phyloP scores from a whole-genome alignment of 371 early-diverging fungal species.

The Lichtheimia ramosa region DNA sequence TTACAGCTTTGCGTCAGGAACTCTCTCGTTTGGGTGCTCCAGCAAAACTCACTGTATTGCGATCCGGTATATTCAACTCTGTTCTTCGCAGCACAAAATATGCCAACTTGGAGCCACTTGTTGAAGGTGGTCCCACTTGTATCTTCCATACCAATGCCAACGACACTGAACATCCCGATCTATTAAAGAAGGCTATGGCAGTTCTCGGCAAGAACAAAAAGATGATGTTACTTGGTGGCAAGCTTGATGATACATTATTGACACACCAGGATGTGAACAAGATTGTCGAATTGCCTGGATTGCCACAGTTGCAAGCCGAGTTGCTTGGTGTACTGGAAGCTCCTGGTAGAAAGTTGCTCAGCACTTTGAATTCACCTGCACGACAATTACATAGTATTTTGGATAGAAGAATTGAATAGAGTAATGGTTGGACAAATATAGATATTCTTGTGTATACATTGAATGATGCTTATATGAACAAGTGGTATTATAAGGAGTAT shows the following conservation, averaged over 20 bases:
- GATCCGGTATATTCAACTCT: slow-evolving; percentile 56
- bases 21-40: slow-evolving; percentile 32
- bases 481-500: no score
- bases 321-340: slow-evolving; percentile 58
- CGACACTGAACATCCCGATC: slow-evolving; percentile 35
- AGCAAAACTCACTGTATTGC: slow-evolving; percentile 48
- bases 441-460: background rate
- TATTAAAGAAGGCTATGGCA: slow-evolving; percentile 48
- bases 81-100: slow-evolving; percentile 55
- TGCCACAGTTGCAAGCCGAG: slow-evolving; percentile 55
- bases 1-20: slow-evolving; percentile 55
- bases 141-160: slow-evolving; percentile 50
- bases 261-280: slow-evolving; percentile 55
- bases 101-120: slow-evolving; percentile 56
- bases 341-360: slow-evolving; percentile 56
- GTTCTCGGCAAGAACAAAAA: slow-evolving; percentile 62
- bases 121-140: slow-evolving; percentile 56
- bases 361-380: slow-evolving; percentile 49
- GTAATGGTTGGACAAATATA: slow-evolving; percentile 9
- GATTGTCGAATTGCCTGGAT: slow-evolving; percentile 58
- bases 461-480: background rate
- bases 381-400: slow-evolving; percentile 47
- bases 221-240: slow-evolving; percentile 63
- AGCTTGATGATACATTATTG: slow-evolving; percentile 55
- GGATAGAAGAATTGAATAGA: slow-evolving; percentile 41